These are phyloP conservation scores for Carpinus viminea DNA, from an alignment of 306 rosid genomes.

Conservation along the genomic window DNA sequence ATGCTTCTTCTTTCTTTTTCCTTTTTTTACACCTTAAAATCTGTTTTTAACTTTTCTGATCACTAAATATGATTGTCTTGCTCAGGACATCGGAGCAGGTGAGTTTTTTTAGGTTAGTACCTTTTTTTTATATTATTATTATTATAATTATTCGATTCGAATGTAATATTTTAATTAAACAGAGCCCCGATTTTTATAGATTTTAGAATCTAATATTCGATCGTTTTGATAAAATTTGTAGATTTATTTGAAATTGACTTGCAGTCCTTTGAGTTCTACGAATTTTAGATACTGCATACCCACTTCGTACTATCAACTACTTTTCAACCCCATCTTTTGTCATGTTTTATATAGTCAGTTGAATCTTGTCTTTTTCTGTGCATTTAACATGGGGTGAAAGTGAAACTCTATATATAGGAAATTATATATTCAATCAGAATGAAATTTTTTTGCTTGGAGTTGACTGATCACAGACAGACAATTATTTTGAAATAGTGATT, in stretches of 20 bases:
- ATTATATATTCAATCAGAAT: too few species aligned
- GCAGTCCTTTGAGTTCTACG: neutral
- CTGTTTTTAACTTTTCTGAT: neutral
- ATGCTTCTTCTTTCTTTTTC: conserved; percentile 27
- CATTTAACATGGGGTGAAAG: neutral
- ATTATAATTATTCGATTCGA: neutral
- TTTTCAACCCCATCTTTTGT: too few species aligned
- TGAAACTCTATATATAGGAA: too few species aligned
- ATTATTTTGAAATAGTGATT: too few species aligned
- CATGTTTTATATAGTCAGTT: neutral
- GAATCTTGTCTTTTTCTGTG: neutral
- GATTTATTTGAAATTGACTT: neutral
- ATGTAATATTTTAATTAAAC: neutral
- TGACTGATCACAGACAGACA: too few species aligned
- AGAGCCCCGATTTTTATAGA: neutral
- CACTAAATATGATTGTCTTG: neutral
- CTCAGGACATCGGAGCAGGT: neutral
- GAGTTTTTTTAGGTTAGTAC: neutral
- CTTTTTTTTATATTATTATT: neutral
- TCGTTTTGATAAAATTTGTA: neutral
- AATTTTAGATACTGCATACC: neutral
- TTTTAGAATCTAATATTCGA: neutral
- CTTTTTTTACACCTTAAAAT: neutral
- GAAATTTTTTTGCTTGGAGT: too few species aligned
- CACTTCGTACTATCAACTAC: neutral